phyloP scores from a whole-genome alignment of 2,329 filamentous ascomycete genomes.

The Alternaria sp. region DNA sequence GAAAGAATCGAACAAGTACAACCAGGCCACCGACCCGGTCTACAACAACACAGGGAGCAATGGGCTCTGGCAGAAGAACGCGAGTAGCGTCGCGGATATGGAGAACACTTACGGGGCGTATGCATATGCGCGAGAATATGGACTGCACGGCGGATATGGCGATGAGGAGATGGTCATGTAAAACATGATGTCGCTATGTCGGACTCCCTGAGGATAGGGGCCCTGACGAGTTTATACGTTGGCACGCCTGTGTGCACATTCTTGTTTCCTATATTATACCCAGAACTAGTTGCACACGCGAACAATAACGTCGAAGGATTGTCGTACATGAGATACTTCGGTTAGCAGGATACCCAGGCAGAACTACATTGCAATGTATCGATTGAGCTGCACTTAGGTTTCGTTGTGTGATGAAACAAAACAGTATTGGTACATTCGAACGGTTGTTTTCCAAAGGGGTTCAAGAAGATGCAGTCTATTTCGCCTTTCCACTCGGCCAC shows the following conservation, averaged over 20 bases:
- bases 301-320: not conserved
- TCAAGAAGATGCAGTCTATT: constrained; percentile 12
- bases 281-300: constrained; percentile 3
- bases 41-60: constrained; percentile 58
- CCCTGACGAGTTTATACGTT: not conserved
- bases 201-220: not conserved
- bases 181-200: constrained; percentile 4
- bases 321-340: constrained; percentile 6
- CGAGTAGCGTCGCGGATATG: constrained; percentile 60
- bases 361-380: not conserved
- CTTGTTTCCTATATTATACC: constrained; percentile 9
- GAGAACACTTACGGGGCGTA: constrained; percentile 73
- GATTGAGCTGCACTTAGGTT: not conserved
- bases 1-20: constrained; percentile 57
- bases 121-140: constrained; percentile 62
- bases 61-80: constrained; percentile 59
- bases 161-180: constrained; percentile 55
- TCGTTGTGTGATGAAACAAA: not conserved
- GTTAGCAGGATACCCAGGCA: constrained; percentile 10
- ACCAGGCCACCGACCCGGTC: constrained; percentile 71
- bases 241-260: not conserved
- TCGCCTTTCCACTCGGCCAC: constrained; percentile 64
- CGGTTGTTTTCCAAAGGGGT: not conserved
- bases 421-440: constrained; percentile 6
- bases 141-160: constrained; percentile 48